Conservation (phyloP, 345 rosid species). For the Arabis hirsuta region DNA sequence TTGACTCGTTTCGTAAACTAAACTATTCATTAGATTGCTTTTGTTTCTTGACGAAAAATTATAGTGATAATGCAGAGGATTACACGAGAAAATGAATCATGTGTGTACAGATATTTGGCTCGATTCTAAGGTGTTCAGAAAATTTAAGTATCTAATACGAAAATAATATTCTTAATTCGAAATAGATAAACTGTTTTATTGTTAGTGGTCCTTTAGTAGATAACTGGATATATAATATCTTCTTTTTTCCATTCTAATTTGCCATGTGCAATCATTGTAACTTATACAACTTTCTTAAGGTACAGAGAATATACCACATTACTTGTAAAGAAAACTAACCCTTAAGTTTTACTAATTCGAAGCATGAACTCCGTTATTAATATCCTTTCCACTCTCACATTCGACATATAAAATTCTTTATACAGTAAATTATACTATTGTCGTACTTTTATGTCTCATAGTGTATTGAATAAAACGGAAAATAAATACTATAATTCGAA, state of each 20-base stretch:
- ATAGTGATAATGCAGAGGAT: neutral
- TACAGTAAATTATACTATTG: neutral
- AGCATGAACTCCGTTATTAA: neutral
- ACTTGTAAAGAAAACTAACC: slow-evolving; percentile 13
- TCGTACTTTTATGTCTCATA: neutral
- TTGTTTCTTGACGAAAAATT: neutral
- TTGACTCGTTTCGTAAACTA: neutral
- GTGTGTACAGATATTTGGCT: slow-evolving; percentile 13
- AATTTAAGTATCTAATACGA: neutral
- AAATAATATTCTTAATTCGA: slow-evolving; percentile 31
- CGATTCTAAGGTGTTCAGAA: slow-evolving; percentile 16
- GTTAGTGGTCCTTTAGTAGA: slow-evolving; percentile 35
- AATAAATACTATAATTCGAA: no score
- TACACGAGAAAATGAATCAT: neutral
- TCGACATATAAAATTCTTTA: neutral
- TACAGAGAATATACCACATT: slow-evolving; percentile 35
- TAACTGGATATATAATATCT: slow-evolving; percentile 20
- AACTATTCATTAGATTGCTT: slow-evolving; percentile 8
- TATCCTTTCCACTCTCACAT: slow-evolving; percentile 12
- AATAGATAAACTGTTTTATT: slow-evolving; percentile 25
- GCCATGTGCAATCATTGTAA: slow-evolving; percentile 38
- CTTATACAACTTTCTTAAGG: slow-evolving; percentile 24
- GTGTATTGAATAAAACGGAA: no score
- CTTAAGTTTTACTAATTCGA: slow-evolving; percentile 6
- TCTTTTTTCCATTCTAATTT: slow-evolving; percentile 17